Evolutionary conservation across 2,329 filamentous ascomycete genomes (phyloP).

Genomic region (Neurospora sp.): DNA sequence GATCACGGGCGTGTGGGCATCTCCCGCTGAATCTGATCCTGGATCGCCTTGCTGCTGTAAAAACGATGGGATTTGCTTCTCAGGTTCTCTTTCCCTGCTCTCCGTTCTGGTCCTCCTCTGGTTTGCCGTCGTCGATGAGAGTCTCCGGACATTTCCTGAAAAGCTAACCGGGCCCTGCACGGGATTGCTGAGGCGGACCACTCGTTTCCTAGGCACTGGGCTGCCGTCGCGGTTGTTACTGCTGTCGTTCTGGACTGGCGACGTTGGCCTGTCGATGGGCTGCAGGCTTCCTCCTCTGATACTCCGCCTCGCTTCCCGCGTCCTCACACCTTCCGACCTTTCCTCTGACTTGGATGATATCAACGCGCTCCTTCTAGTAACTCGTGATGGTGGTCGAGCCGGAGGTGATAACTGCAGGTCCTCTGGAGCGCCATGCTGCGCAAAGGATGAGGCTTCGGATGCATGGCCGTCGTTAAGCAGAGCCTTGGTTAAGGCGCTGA

Average conservation of each 20-base stretch:
- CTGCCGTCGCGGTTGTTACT: conserved; percentile 35
- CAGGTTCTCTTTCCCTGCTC: conserved; percentile 22
- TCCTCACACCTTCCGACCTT: conserved; percentile 11
- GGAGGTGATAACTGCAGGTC: conserved; percentile 13
- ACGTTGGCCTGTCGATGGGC: conserved; percentile 17
- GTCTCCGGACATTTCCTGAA: not conserved
- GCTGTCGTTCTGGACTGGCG: conserved; percentile 26
- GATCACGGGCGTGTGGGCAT: conserved; percentile 45
- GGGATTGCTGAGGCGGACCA: conserved; percentile 41
- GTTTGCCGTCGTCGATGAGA: not conserved
- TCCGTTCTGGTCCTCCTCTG: conserved; percentile 11
- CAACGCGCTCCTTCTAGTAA: conserved; percentile 41
- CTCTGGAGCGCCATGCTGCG: conserved; percentile 19
- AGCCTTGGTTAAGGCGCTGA: conserved; percentile 85
- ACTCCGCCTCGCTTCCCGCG: conserved; percentile 27
- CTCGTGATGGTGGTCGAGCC: conserved; percentile 32
- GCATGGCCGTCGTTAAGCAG: conserved; percentile 57
- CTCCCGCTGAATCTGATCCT: conserved; percentile 18
- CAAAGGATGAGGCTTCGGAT: conserved; percentile 26
- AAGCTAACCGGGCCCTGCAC: not conserved
- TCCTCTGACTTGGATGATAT: conserved; percentile 29
- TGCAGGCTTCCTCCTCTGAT: conserved; percentile 40
- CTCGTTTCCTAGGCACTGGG: conserved; percentile 42
- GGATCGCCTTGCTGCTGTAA: conserved; percentile 11
- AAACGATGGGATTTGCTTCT: conserved; percentile 18